These are phyloP conservation scores for Penicillium concentricum DNA, from an alignment of 2,329 filamentous ascomycete genomes.

Conservation along the genomic window DNA sequence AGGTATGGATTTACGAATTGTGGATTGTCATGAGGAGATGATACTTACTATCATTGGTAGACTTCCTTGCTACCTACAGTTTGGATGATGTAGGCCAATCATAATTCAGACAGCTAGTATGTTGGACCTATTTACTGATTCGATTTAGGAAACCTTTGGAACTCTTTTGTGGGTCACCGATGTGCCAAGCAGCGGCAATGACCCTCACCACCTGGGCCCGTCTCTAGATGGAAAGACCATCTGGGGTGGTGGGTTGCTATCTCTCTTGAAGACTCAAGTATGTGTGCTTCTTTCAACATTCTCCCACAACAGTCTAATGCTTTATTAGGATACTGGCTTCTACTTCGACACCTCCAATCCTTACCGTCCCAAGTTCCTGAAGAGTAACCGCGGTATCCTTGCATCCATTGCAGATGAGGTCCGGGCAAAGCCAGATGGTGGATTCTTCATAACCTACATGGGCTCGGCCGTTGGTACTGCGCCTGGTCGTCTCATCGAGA, in stretches of 20 bases:
- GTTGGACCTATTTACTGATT: slow-evolving; percentile 1
- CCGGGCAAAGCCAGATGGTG: slow-evolving; percentile 60
- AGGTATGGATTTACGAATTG: slow-evolving; percentile 25
- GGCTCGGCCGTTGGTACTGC: slow-evolving; percentile 58
- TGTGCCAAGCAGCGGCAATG: slow-evolving; percentile 60
- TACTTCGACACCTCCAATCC: slow-evolving; percentile 62
- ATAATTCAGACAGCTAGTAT: too few species aligned
- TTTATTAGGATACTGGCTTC: slow-evolving; percentile 56
- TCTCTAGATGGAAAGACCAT: slow-evolving; percentile 59
- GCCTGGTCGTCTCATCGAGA: slow-evolving; percentile 61
- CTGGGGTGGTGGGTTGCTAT: slow-evolving; percentile 58
- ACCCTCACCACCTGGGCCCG: slow-evolving; percentile 58
- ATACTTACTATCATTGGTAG: slow-evolving; percentile 17
- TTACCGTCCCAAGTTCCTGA: slow-evolving; percentile 58
- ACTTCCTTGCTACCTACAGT: slow-evolving; percentile 59
- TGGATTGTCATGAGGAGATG: not conserved
- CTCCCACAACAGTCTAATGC: not conserved
- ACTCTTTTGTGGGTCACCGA: slow-evolving; percentile 58
- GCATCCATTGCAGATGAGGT: slow-evolving; percentile 63
- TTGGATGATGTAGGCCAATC: slow-evolving; percentile 54
- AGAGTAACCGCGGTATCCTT: slow-evolving; percentile 60
- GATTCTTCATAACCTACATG: slow-evolving; percentile 64
- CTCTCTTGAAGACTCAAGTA: slow-evolving; percentile 56
- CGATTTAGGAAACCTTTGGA: slow-evolving; percentile 58
- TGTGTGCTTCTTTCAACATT: not conserved